A percentile compares a stretch with the other conserved stretches of the same genome.
Conservation (phyloP, 2,329 filamentous ascomycete genomes). For the Pseudocercospora crystallina region DNA sequence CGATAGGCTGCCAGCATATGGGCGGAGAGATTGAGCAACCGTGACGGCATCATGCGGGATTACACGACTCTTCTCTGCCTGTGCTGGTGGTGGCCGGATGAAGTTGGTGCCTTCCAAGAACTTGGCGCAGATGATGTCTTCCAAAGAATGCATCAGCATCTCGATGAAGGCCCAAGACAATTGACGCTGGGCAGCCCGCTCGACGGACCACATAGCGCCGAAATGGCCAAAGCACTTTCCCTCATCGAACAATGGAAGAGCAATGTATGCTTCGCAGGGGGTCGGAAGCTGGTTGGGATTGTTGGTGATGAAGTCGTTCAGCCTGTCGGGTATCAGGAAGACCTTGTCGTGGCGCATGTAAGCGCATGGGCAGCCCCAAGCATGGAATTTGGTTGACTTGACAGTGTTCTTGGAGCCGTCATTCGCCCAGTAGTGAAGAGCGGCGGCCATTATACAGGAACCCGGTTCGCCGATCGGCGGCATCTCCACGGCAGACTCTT, state of each 20-base stretch:
- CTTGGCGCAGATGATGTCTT: constrained; percentile 63
- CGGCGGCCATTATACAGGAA: constrained; percentile 63
- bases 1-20: constrained; percentile 70
- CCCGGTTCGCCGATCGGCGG: constrained; percentile 61
- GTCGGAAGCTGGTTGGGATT: constrained; percentile 63
- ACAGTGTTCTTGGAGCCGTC: constrained; percentile 55
- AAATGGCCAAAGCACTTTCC: constrained; percentile 69
- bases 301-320: constrained; percentile 59
- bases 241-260: constrained; percentile 63
- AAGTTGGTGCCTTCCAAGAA: constrained; percentile 57
- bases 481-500: constrained; percentile 59
- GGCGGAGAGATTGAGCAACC: constrained; percentile 64
- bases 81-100: constrained; percentile 28
- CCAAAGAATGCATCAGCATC: constrained; percentile 66
- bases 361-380: constrained; percentile 64
- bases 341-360: constrained; percentile 73
- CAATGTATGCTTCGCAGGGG: constrained; percentile 65
- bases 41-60: constrained; percentile 58
- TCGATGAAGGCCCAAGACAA: constrained; percentile 68
- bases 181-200: constrained; percentile 56
- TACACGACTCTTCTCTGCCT: constrained; percentile 40
- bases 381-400: constrained; percentile 63
- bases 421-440: constrained; percentile 63
- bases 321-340: constrained; percentile 63
- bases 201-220: constrained; percentile 68